Percentiles rank a stretch among this genome's conserved stretches.
Evolutionary conservation across 305 asterid genomes (phyloP).

Genomic region (Solanum chacoense): DNA sequence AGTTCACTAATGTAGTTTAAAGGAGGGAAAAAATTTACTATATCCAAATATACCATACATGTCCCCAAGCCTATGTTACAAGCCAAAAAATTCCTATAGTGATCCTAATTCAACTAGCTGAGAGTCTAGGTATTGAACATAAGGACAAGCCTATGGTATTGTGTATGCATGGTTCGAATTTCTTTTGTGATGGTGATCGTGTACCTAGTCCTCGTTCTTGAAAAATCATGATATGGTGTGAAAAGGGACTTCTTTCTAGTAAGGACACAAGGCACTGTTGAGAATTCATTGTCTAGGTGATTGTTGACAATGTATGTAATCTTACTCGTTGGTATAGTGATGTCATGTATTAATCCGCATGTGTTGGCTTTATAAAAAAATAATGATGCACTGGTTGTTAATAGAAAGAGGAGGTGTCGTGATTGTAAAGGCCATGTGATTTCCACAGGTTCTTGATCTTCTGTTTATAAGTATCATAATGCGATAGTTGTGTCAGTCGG

Average conservation of each 20-base stretch:
- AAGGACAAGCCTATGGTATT: neutral
- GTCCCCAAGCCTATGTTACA: neutral
- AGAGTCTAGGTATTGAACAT: neutral
- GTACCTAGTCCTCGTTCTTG: neutral
- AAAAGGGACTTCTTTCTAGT: neutral
- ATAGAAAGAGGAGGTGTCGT: neutral
- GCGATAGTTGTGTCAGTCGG: neutral
- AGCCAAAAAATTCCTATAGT: neutral
- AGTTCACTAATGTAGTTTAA: neutral
- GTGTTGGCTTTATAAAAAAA: neutral
- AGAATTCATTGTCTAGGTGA: neutral
- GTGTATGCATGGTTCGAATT: neutral
- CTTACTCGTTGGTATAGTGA: neutral
- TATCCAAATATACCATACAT: neutral
- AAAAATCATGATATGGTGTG: neutral
- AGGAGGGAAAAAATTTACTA: neutral
- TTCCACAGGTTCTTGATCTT: neutral
- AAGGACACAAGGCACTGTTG: neutral
- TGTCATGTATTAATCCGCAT: neutral
- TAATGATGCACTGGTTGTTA: neutral
- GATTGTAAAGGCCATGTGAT: neutral
- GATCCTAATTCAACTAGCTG: neutral
- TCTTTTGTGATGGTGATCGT: neutral
- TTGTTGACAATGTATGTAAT: neutral
- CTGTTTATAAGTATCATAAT: neutral